A percentile compares a stretch with the other conserved stretches of the same genome.
These are phyloP conservation scores for Dictyostelium firmibasis DNA, from an alignment of 78 protist species.

Conservation along the genomic window DNA sequence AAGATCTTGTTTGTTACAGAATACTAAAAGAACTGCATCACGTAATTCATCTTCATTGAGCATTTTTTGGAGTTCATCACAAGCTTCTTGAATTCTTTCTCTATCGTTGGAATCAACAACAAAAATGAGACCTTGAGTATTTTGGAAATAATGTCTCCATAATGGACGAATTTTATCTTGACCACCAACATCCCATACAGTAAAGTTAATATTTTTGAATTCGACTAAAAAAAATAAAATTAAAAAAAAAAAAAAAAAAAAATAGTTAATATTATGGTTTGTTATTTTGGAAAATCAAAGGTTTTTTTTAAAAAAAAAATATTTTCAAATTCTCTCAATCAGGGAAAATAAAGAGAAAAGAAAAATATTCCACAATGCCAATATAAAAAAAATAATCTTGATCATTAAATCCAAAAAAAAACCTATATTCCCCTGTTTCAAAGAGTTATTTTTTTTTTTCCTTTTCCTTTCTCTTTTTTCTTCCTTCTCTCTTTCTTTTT, in stretches of 20 bases:
- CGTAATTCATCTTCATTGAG: conserved; percentile 83
- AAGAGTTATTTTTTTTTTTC: no score
- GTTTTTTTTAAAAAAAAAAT: no score
- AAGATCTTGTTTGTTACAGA: conserved; percentile 95
- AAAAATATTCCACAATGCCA: no score
- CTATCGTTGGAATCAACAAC: conserved; percentile 97
- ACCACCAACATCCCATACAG: conserved; percentile 98
- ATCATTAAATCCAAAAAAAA: no score
- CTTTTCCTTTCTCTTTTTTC: no score
- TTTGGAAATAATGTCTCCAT: conserved; percentile 92
- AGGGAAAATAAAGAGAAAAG: neutral
- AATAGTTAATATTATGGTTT: neutral
- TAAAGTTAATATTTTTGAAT: conserved; percentile 94
- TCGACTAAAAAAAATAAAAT: conserved; percentile 65
- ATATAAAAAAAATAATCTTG: no score
- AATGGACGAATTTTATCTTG: conserved; percentile 97
- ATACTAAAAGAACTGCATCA: conserved; percentile 88
- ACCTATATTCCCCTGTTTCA: no score
- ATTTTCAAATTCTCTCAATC: no score
- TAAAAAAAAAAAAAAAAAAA: neutral
- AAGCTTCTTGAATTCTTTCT: conserved; percentile 91
- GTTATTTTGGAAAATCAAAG: no score
- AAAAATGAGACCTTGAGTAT: conserved; percentile 95
- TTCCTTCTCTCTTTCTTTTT: no score
- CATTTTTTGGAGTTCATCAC: conserved; percentile 89